Base-by-base conservation (phyloP, 495 filamentous ascomycete species). In the Bacidia gigantensis region DNA sequence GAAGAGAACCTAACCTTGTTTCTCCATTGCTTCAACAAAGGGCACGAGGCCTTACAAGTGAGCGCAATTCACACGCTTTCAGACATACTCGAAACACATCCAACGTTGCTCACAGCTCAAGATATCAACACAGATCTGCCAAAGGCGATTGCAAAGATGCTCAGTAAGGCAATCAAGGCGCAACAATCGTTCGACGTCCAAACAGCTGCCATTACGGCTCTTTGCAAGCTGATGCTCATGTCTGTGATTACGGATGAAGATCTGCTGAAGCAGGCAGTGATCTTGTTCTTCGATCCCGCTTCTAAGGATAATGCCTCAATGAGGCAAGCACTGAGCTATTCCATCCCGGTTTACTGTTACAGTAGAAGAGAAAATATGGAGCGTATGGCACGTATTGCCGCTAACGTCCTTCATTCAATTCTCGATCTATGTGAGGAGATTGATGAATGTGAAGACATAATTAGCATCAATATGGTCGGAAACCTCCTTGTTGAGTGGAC, bases 291-390 rank as follows among this genome's bases (percentile, higher is more conserved):
- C 64, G 84, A 94, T 63, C 93, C 93, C 2, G 79, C 82, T 23
- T 90, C 86, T 12, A 73, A 76, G 1, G 76, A 79, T 35, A 97
- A 95, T 62, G 84, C 92, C 54, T 79, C 77, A n/a, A 81, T 97
- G 18, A 75, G 89, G 0, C 92, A 98, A 66, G 80, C 87, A 0
- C 74, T 98, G 22, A 87, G 84, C 49, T 98, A 98, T 64, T 97
- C 96, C 73, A 75, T 98, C 57, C 92, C 92, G 0, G 92, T 96
- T 0, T 98, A 93, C 72, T 89, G 85, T 62, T 93, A 89, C 63
- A 86, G 81, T 22, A 74, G 83, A 11, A 63, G 79, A 10, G 82
- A 83, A 39, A 95, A 95, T 62, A 86, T 88, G 56, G 73, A 79
- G 23, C 72, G 83, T 21, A 89, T 97, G 86, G 77, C 79, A 11